Conservation (phyloP, 345 rosid genomes). For the Salix brachista region DNA sequence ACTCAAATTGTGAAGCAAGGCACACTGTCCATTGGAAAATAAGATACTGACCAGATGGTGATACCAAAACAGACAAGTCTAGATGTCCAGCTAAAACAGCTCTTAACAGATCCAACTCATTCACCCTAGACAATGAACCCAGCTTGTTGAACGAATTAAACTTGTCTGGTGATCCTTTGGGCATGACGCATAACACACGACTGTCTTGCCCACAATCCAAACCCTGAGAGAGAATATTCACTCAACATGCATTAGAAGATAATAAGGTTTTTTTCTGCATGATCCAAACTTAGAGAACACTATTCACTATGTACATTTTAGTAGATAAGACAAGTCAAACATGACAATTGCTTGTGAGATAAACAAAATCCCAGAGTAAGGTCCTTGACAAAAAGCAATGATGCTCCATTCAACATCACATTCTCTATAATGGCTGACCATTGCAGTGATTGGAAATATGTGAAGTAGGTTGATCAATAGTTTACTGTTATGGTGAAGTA, state of each 20-base stretch:
- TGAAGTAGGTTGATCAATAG: too few species aligned
- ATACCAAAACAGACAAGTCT: constrained; percentile 46
- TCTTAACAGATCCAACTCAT: constrained; percentile 61
- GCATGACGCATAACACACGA: constrained; percentile 47
- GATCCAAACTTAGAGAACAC: too few species aligned
- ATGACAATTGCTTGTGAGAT: too few species aligned
- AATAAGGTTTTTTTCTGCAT: too few species aligned
- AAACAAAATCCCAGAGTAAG: too few species aligned
- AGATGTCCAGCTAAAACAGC: constrained; percentile 70
- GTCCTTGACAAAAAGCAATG: too few species aligned
- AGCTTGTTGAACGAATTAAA: constrained; percentile 43
- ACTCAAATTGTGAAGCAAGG: background rate
- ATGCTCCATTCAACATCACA: too few species aligned
- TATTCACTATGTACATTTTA: background rate
- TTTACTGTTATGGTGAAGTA: too few species aligned
- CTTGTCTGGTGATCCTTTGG: constrained; percentile 49
- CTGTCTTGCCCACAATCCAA: constrained; percentile 40
- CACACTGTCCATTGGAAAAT: background rate
- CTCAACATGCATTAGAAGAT: background rate
- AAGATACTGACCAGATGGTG: constrained; percentile 52
- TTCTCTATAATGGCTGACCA: too few species aligned
- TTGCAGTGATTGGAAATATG: too few species aligned
- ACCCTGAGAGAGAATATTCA: constrained; percentile 36
- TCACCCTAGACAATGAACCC: constrained; percentile 50
- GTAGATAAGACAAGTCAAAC: background rate